Evolutionary conservation across 129 eudicot species (phyloP).

Genomic region (Helichrysum umbraculigerum): DNA sequence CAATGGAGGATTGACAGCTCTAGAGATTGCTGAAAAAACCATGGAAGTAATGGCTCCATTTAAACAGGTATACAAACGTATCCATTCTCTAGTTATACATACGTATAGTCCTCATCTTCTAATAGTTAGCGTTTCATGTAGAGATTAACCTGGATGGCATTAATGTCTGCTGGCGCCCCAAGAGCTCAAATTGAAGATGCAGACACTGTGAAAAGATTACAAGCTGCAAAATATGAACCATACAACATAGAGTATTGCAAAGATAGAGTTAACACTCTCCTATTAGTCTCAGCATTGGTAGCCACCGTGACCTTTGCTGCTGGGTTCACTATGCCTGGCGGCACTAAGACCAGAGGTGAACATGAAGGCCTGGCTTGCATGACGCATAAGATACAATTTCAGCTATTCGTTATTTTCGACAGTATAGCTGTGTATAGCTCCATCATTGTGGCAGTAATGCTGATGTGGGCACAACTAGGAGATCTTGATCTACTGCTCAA

Average conservation of each 20-base stretch:
- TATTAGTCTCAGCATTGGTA: conserved; percentile 39
- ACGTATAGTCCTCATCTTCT: too few relatives aligned
- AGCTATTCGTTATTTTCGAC: conserved; percentile 35
- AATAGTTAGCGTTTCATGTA: background rate
- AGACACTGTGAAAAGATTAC: conserved; percentile 1
- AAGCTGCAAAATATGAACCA: conserved; percentile 21
- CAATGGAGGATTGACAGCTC: conserved; percentile 44
- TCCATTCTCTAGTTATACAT: too few relatives aligned
- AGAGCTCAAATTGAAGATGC: conserved; percentile 19
- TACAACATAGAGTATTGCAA: conserved; percentile 30
- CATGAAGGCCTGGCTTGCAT: conserved; percentile 34
- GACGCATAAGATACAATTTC: conserved; percentile 11
- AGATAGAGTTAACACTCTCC: conserved; percentile 42
- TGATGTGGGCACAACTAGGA: conserved; percentile 55
- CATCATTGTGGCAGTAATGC: conserved; percentile 30
- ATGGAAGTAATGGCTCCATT: conserved; percentile 43
- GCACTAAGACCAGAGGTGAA: conserved; percentile 25
- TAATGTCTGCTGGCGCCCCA: conserved; percentile 33
- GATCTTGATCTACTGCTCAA: conserved; percentile 28
- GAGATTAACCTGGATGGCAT: conserved; percentile 36
- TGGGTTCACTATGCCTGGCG: conserved; percentile 54
- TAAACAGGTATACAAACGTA: conserved; percentile 23
- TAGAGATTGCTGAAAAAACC: conserved; percentile 48
- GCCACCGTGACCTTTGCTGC: conserved; percentile 51
- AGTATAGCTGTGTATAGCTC: conserved; percentile 49